These are phyloP conservation scores for Vitis rupestris DNA, from an alignment of 164 flowering plant genomes.

Conservation along the genomic window DNA sequence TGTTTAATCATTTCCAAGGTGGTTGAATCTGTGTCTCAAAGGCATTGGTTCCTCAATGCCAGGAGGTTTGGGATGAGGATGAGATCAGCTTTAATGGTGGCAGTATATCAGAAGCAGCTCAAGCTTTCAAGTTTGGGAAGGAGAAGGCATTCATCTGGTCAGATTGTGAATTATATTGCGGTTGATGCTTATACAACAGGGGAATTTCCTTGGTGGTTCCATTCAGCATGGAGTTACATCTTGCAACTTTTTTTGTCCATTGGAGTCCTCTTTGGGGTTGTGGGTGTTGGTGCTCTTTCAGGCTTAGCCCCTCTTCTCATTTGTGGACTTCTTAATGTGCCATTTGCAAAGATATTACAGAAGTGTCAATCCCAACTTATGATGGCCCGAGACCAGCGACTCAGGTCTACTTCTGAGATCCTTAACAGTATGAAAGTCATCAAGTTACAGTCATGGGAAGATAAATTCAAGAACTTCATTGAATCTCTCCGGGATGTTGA, in stretches of 20 bases:
- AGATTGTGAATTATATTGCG: constrained; percentile 81
- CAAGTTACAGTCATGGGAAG: constrained; percentile 92
- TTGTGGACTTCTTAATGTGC: constrained; percentile 62
- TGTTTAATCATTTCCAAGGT: constrained; percentile 50
- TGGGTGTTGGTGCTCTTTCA: constrained; percentile 66
- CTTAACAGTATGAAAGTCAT: constrained; percentile 83
- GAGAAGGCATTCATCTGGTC: constrained; percentile 73
- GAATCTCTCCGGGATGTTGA: constrained; percentile 53
- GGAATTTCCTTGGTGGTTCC: constrained; percentile 78
- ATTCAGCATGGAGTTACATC: constrained; percentile 44
- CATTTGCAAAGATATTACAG: constrained; percentile 62
- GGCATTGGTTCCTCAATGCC: constrained; percentile 62
- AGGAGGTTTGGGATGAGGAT: constrained; percentile 74
- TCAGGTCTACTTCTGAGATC: constrained; percentile 74
- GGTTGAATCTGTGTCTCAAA: constrained; percentile 63
- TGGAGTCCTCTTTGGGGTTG: constrained; percentile 46
- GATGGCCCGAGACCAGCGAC: constrained; percentile 68
- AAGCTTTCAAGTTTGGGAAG: constrained; percentile 69
- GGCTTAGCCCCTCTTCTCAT: constrained; percentile 62
- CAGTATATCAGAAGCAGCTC: constrained; percentile 62
- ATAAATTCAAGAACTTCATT: constrained; percentile 54
- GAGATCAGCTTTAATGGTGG: constrained; percentile 81
- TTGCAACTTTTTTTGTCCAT: constrained; percentile 56
- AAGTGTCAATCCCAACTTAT: constrained; percentile 54
- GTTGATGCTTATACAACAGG: constrained; percentile 89